A percentile compares a stretch with the other conserved stretches of the same genome.
Evolutionary conservation across 2,329 filamentous ascomycete genomes (phyloP).

Genomic region (Pezicula carpinea): DNA sequence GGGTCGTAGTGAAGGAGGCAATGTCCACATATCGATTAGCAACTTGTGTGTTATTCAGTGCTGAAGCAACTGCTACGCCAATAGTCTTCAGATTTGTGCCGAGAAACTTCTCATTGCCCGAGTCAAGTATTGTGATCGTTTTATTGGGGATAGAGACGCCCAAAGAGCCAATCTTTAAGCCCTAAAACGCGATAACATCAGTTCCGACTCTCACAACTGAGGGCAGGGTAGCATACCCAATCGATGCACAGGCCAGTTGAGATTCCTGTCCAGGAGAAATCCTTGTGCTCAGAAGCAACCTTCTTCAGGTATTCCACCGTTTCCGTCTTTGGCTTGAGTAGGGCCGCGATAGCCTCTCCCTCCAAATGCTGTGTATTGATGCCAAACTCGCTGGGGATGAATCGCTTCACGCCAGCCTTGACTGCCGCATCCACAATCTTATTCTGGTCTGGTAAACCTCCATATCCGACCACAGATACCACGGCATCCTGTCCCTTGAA

Average conservation of each 20-base stretch:
- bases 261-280: conserved; percentile 30
- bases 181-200: conserved; percentile 3
- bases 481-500: conserved; percentile 20
- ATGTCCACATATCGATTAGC: conserved; percentile 27
- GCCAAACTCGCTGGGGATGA: conserved; percentile 55
- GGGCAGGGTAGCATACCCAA: conserved; percentile 8
- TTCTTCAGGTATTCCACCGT: conserved; percentile 9
- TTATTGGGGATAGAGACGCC: conserved; percentile 28
- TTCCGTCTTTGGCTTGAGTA: conserved; percentile 9
- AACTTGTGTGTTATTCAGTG: conserved; percentile 31
- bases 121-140: conserved; percentile 25
- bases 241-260: conserved; percentile 22
- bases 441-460: conserved; percentile 4
- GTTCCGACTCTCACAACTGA: background rate
- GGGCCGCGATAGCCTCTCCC: conserved; percentile 9
- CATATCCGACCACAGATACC: conserved; percentile 12
- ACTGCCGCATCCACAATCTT: conserved; percentile 52
- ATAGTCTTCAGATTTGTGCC: conserved; percentile 22
- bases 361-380: conserved; percentile 23
- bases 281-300: conserved; percentile 4
- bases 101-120: conserved; percentile 20
- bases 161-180: conserved; percentile 22
- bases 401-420: conserved; percentile 53
- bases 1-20: conserved; percentile 25
- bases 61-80: conserved; percentile 27